Evolutionary conservation across 768 basidiomycete species (phyloP).

Genomic region (Lactarius deliciosus): DNA sequence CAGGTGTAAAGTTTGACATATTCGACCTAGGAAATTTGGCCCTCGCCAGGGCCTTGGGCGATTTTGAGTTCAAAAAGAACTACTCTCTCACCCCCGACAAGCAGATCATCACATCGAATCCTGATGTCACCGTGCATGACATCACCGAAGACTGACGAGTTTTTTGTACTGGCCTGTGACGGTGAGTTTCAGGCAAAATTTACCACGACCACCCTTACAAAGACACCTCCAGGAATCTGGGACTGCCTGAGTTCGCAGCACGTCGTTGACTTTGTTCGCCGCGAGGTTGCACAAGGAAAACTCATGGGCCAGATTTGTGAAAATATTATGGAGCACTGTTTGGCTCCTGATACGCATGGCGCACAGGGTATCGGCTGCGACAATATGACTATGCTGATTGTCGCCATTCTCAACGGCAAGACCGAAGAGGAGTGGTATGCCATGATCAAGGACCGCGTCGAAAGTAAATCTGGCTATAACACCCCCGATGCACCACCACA

Average conservation of each 20-base stretch:
- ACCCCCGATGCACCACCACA: slow-evolving; percentile 78
- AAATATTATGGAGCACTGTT: slow-evolving; percentile 86
- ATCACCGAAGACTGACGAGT: slow-evolving; percentile 90
- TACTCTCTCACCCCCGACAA: slow-evolving; percentile 74
- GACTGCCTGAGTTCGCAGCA: slow-evolving; percentile 95
- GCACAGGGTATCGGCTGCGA: slow-evolving; percentile 96
- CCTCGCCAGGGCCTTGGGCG: slow-evolving; percentile 90
- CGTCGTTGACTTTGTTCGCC: slow-evolving; percentile 84
- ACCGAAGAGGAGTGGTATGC: slow-evolving; percentile 91
- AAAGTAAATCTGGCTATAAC: slow-evolving; percentile 67
- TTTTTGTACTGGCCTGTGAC: slow-evolving; percentile 95
- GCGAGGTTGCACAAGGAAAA: slow-evolving; percentile 75
- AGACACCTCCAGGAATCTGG: slow-evolving; percentile 80
- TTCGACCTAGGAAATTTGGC: slow-evolving; percentile 81
- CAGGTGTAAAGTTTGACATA: slow-evolving; percentile 7
- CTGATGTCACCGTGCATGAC: slow-evolving; percentile 83
- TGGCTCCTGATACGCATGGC: slow-evolving; percentile 90
- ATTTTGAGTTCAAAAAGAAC: slow-evolving; percentile 99
- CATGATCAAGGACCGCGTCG: slow-evolving; percentile 84
- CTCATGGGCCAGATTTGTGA: slow-evolving; percentile 83
- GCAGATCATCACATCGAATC: slow-evolving; percentile 94
- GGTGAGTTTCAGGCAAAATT: slow-evolving; percentile 51
- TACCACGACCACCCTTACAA: slow-evolving; percentile 21
- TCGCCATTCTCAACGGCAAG: slow-evolving; percentile 83
- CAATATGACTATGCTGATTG: slow-evolving; percentile 96